A percentile compares a stretch with the other conserved stretches of the same genome.
Evolutionary conservation across 495 filamentous ascomycete genomes (phyloP).

Genomic region (Hyaloscypha variabilis): DNA sequence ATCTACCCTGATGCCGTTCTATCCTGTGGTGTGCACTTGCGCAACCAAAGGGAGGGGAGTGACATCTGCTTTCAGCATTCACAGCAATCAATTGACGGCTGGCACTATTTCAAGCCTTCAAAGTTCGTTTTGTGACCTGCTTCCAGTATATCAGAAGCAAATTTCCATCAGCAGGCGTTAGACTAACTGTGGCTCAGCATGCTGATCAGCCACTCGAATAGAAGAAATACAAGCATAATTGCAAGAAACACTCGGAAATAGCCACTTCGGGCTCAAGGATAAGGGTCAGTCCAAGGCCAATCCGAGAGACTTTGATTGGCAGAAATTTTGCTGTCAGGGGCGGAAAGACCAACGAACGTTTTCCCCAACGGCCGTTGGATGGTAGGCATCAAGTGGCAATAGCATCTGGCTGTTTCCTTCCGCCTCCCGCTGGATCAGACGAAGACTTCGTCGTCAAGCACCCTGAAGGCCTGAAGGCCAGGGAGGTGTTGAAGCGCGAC

Average conservation of each 20-base stretch:
- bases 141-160: not conserved
- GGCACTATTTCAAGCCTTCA: not conserved
- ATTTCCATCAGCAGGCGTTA: not conserved
- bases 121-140: not conserved
- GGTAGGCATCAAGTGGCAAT: not conserved
- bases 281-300: not conserved
- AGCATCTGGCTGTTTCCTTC: slow-evolving; percentile 14
- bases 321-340: not conserved
- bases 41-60: not conserved
- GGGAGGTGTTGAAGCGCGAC: not conserved
- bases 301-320: not conserved
- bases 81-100: not conserved
- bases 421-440: not conserved
- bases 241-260: not conserved
- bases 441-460: not conserved
- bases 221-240: not conserved
- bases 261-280: not conserved
- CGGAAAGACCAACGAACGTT: not conserved
- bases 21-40: not conserved
- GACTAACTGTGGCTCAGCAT: not conserved
- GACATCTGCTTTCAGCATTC: not conserved
- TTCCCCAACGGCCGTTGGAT: not conserved
- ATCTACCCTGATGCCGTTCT: not conserved
- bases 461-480: not conserved
- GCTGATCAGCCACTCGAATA: not conserved